phyloP scores from a whole-genome alignment of 1,139 yeast genomes.

The Geotrichum cucujoidarum region DNA sequence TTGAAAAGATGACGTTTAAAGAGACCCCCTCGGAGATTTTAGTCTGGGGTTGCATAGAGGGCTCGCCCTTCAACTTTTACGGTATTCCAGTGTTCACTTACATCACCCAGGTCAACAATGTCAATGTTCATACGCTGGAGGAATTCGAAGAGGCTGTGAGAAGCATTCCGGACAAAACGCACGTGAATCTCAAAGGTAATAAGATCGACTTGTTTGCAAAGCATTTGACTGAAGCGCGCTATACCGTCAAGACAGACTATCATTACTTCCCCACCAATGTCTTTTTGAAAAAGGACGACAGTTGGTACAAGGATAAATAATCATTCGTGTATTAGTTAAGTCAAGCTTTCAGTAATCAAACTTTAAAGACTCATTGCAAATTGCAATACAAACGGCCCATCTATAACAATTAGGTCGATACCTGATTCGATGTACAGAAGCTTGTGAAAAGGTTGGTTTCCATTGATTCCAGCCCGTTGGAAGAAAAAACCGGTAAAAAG shows the following conservation, averaged over 20 bases:
- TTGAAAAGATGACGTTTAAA: background rate
- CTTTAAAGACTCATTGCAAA: too few relatives aligned
- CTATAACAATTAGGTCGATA: too few relatives aligned
- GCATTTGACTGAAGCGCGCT: too few relatives aligned
- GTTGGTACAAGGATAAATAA: too few relatives aligned
- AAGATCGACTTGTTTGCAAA: slow-evolving; percentile 82
- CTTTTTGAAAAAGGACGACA: too few relatives aligned
- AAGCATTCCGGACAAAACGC: slow-evolving; percentile 64
- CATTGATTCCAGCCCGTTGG: too few relatives aligned
- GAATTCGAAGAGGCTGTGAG: slow-evolving; percentile 60
- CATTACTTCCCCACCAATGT: slow-evolving; percentile 95
- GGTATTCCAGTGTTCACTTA: slow-evolving; percentile 57
- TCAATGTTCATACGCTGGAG: slow-evolving; percentile 62
- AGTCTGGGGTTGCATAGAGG: background rate
- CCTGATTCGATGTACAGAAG: too few relatives aligned
- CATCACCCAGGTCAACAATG: slow-evolving; percentile 83
- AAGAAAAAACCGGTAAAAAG: too few relatives aligned
- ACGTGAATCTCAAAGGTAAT: background rate
- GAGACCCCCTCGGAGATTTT: background rate
- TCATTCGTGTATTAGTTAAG: too few relatives aligned
- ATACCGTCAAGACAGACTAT: slow-evolving; percentile 78
- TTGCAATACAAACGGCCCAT: too few relatives aligned
- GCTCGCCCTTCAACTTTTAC: background rate
- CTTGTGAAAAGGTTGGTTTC: too few relatives aligned
- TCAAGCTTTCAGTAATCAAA: too few relatives aligned